These are phyloP conservation scores for Neostapfia colusana DNA, from an alignment of 176 grass and related monocot genomes.

Conservation along the genomic window DNA sequence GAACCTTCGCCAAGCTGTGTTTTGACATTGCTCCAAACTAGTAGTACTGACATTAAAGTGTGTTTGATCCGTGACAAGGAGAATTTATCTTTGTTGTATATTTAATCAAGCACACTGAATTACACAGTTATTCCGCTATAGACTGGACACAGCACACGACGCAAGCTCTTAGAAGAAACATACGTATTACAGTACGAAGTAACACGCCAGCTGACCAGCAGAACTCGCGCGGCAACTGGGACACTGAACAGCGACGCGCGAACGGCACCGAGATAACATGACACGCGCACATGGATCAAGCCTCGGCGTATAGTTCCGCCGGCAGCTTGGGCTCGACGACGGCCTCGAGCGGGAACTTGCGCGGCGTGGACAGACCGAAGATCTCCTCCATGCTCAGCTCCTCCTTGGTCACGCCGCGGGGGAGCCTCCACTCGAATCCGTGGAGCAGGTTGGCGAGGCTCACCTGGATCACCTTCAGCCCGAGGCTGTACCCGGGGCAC, in stretches of 20 bases:
- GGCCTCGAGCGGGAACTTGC: slow-evolving; percentile 43
- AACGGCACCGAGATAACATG: not conserved
- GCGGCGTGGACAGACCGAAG: slow-evolving; percentile 51
- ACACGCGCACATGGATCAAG: not conserved
- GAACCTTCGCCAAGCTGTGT: not conserved
- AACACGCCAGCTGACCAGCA: not conserved
- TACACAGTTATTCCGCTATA: not conserved
- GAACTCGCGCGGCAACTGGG: not conserved
- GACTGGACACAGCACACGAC: not conserved
- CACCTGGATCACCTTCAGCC: slow-evolving; percentile 67
- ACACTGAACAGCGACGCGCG: not conserved
- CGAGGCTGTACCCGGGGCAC: slow-evolving; percentile 70
- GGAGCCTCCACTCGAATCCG: slow-evolving; percentile 62
- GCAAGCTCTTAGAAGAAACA: not conserved
- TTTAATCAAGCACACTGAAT: not conserved
- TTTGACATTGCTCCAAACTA: not conserved
- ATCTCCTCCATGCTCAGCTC: slow-evolving; percentile 73
- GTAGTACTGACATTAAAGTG: not conserved
- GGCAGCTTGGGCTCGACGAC: slow-evolving; percentile 48
- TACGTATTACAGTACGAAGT: not conserved
- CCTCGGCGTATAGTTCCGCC: slow-evolving; percentile 34
- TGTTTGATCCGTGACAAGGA: not conserved
- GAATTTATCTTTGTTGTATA: not conserved
- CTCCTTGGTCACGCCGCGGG: slow-evolving; percentile 36
- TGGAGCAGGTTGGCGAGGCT: slow-evolving; percentile 69